These are phyloP conservation scores for Pseudogymnoascus sp. DNA, from an alignment of 2,329 filamentous ascomycete species.

Conservation along the genomic window DNA sequence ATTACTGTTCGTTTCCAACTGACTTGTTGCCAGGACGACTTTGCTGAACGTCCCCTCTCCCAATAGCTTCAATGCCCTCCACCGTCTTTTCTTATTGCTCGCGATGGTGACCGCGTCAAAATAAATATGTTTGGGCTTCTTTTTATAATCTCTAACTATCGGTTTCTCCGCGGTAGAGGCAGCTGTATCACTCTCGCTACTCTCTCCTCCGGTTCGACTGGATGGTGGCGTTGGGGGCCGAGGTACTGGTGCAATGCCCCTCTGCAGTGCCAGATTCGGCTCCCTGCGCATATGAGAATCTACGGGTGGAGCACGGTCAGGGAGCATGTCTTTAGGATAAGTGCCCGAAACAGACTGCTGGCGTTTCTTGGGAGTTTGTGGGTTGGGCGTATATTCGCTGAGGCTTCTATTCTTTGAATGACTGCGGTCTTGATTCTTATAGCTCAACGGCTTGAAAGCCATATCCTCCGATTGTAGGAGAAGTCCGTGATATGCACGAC, in stretches of 20 bases:
- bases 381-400: constrained; percentile 79
- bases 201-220: constrained; percentile 58
- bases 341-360: constrained; percentile 66
- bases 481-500: constrained; percentile 49
- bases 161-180: constrained; percentile 34
- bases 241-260: constrained; percentile 59
- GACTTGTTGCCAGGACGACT: constrained; percentile 82
- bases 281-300: constrained; percentile 62
- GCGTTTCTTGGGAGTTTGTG: constrained; percentile 57
- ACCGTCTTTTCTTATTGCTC: constrained; percentile 64
- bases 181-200: constrained; percentile 41
- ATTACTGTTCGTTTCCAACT: constrained; percentile 48
- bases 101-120: constrained; percentile 62
- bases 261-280: constrained; percentile 67
- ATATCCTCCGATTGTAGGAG: constrained; percentile 23
- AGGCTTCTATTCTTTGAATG: constrained; percentile 64
- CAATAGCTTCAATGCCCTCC: constrained; percentile 70
- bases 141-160: constrained; percentile 20
- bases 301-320: constrained; percentile 42
- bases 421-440: constrained; percentile 10
- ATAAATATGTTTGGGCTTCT: constrained; percentile 46
- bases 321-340: constrained; percentile 37
- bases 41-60: constrained; percentile 94
- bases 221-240: constrained; percentile 74
- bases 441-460: constrained; percentile 17